Evolutionary conservation across 2,329 filamentous ascomycete genomes (phyloP).

Genomic region (Zarea fungicola): DNA sequence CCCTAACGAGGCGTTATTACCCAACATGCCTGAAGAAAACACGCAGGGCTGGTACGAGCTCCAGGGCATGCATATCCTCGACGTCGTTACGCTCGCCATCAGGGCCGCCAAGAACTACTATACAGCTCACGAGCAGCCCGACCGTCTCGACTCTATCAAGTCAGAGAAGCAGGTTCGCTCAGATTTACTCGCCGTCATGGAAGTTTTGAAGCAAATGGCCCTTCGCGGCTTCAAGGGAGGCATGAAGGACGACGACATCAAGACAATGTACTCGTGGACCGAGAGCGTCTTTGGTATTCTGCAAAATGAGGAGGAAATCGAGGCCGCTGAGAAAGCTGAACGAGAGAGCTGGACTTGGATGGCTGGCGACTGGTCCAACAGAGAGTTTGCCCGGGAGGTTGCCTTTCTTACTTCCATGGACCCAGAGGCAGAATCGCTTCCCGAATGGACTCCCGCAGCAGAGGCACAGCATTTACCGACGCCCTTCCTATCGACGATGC

Average conservation of each 20-base stretch:
- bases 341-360: conserved; percentile 77
- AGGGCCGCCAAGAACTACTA: conserved; percentile 95
- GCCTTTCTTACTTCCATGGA: conserved; percentile 77
- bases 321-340: conserved; percentile 65
- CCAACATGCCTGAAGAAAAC: conserved; percentile 41
- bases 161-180: conserved; percentile 79
- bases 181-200: conserved; percentile 80
- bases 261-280: conserved; percentile 75
- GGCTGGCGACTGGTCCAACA: conserved; percentile 67
- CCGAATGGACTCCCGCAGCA: conserved; percentile 56
- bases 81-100: conserved; percentile 92
- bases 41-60: conserved; percentile 74
- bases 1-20: conserved; percentile 24
- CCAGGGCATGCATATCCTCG: conserved; percentile 86
- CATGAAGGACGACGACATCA: conserved; percentile 70
- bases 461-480: conserved; percentile 51
- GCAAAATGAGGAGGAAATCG: conserved; percentile 68
- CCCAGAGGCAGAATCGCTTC: conserved; percentile 53
- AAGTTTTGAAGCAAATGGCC: conserved; percentile 88
- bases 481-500: conserved; percentile 66
- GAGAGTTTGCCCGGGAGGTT: conserved; percentile 72
- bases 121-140: conserved; percentile 82
- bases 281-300: conserved; percentile 72
- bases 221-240: conserved; percentile 80
- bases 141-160: conserved; percentile 79